These are phyloP conservation scores for Aspergillus chevalieri DNA, from an alignment of 2,329 filamentous ascomycete genomes.

Conservation along the genomic window DNA sequence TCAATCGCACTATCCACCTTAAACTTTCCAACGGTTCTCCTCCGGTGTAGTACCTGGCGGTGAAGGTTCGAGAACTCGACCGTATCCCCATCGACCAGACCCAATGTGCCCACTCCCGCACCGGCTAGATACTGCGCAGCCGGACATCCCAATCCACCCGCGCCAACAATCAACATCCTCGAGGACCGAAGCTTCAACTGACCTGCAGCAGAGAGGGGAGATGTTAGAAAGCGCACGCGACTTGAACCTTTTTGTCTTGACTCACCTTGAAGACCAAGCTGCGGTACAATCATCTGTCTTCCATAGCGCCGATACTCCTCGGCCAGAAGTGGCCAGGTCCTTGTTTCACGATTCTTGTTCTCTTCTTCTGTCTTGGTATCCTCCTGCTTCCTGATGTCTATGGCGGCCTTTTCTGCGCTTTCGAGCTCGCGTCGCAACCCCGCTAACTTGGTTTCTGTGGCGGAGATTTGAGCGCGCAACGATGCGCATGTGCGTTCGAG, in stretches of 20 bases:
- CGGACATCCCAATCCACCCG: constrained; percentile 85
- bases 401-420: constrained; percentile 22
- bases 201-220: constrained; percentile 43
- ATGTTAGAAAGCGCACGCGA: background rate
- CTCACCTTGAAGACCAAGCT: constrained; percentile 67
- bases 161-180: constrained; percentile 73
- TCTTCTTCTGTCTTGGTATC: background rate
- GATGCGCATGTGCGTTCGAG: constrained; percentile 25
- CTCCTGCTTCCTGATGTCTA: constrained; percentile 8
- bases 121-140: constrained; percentile 89
- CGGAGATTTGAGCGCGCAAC: constrained; percentile 31
- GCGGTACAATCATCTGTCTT: constrained; percentile 80
- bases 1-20: constrained; percentile 75
- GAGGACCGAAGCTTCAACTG: constrained; percentile 67
- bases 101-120: constrained; percentile 76
- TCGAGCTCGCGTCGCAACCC: constrained; percentile 31
- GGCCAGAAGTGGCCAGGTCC: constrained; percentile 61
- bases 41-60: constrained; percentile 78
- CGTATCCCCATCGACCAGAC: constrained; percentile 77
- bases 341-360: constrained; percentile 1
- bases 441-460: constrained; percentile 31
- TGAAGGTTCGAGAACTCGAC: constrained; percentile 91
- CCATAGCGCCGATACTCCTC: constrained; percentile 84
- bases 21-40: constrained; percentile 60
- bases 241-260: background rate